Evolutionary conservation across 805 yeast genomes (phyloP), one percentile per base, ranked within the genome.

Genomic region (Spathaspora sp.): DNA sequence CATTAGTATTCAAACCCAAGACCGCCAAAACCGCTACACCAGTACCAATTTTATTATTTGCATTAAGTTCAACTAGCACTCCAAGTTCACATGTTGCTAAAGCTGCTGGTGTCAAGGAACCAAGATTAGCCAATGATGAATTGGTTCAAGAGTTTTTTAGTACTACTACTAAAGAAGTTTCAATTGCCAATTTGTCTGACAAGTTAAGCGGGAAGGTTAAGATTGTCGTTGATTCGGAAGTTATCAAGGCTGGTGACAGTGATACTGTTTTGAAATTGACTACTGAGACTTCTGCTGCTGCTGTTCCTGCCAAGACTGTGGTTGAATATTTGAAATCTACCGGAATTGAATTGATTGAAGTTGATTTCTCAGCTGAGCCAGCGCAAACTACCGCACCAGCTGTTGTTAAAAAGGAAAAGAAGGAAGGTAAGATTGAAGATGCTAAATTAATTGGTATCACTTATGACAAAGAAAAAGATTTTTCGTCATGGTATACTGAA

Each of bases 401-500:
- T 17, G 31, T 51, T 2, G 64, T 76, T 20, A 58, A 72, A 44
- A 65, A 66, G 9, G 49, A 58, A 45, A 72, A 70, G 57, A 64
- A 65, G 56, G 68, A 62, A 14, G 87, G 88, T 49, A 81, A 81
- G 57, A 69, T 86, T 60, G 91, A 84, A 53, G 96, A 89, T 65
- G 94, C 96, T 47, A 91, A 93, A 64, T 75, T 92, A 63, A 89
- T 94, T 60, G 99, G 99, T 72, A 93, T 94, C 68, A 94, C 98
- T 45, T 96, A 88, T 48, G 96, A 90, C 72, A 94, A 94, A 75
- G 82, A 84, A 56, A 78, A 83, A 63, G 99, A 94, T 68, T 94
- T 94, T 78, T 85, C 99, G 55, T 84, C 91, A 49, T 94, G 99
- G 99, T 94, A 94, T 77, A 92, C 92, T 63, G 99, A 94, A 77